Base-by-base conservation (phyloP, 129 eudicot species). In the Tanacetum coccineum region DNA sequence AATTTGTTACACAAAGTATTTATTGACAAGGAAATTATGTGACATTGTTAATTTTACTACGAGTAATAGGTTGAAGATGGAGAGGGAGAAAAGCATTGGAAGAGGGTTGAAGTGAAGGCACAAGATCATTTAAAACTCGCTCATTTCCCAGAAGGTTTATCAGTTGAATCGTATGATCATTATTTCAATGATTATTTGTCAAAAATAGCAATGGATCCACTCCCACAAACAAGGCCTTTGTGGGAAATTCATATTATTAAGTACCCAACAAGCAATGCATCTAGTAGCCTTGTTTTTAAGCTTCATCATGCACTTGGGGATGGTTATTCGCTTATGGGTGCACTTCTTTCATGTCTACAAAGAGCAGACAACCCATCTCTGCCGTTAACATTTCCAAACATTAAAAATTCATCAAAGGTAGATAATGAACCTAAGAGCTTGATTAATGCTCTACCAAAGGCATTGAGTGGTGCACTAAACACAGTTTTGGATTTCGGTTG, bases 301-400 rank as follows among this genome's bases (percentile, higher is more conserved):
- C 85, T 85, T 48, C 87, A 85, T 51, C 91, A 85, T 71, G 91
- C 91, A 13, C 81, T 85, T 47, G 91, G 91, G 4, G 91, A 85
- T 68, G 91, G 91, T 14, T 85, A 70, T 21, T 85, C 91, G 28
- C 83, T 85, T 7, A 85, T 85, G 87, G 91, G 91, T 11, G 91
- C 91, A n/a, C 87, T 85, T 51, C 85, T 85, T 6, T 76, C 91
- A 2, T 85, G 91, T 66, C 62, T 82, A 19, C 79, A 85, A 79
- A 63, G 91, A 64, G 82, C 79, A 13, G 87, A 85, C 25, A 59
- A 81, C 73, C 91, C 91, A 56, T 70, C 79, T 13, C 67, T 85
- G 9, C 87, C 91, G 15, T 53, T 85, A 45, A 81, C 87, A 18
- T 85, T 85, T 68, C 91, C 91, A 14, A 64, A 68, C 48, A 63